These are phyloP conservation scores for Boletus subparvulus DNA, from an alignment of 768 basidiomycete genomes.

Conservation along the genomic window DNA sequence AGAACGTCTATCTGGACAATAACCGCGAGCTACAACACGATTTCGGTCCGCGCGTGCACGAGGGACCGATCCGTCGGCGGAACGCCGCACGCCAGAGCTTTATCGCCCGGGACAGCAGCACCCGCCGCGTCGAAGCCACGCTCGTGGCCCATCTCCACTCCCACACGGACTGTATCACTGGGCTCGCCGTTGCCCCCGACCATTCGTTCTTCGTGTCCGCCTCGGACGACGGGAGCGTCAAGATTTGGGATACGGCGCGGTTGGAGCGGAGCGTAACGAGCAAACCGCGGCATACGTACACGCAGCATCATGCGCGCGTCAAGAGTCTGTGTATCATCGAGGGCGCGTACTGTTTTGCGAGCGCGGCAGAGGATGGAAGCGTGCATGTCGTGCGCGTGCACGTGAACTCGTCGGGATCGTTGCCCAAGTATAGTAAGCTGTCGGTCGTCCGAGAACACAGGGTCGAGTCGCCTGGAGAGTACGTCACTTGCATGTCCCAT, in stretches of 20 bases:
- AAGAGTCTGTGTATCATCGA: constrained; percentile 80
- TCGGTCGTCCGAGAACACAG: constrained; percentile 81
- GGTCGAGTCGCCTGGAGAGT: constrained; percentile 70
- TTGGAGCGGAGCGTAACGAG: constrained; percentile 92
- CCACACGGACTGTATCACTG: constrained; percentile 77
- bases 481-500: constrained; percentile 81
- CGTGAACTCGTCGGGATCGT: constrained; percentile 57
- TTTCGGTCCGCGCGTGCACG: constrained; percentile 86
- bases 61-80: constrained; percentile 77
- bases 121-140: constrained; percentile 67
- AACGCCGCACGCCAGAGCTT: constrained; percentile 70
- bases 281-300: constrained; percentile 71
- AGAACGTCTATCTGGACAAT: constrained; percentile 86
- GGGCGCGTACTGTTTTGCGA: constrained; percentile 84
- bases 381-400: constrained; percentile 84
- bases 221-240: constrained; percentile 92
- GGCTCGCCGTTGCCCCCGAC: constrained; percentile 87
- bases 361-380: constrained; percentile 82
- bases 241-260: constrained; percentile 90
- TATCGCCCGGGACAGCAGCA: constrained; percentile 59
- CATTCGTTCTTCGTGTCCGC: constrained; percentile 93
- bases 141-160: constrained; percentile 84
- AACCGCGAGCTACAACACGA: constrained; percentile 84
- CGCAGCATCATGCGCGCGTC: constrained; percentile 68
- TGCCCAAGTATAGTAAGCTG: constrained; percentile 83